Percentiles rank a stretch among this genome's conserved stretches.
Evolutionary conservation across 2,329 filamentous ascomycete genomes (phyloP).

Genomic region (Sporothrix curviconia): DNA sequence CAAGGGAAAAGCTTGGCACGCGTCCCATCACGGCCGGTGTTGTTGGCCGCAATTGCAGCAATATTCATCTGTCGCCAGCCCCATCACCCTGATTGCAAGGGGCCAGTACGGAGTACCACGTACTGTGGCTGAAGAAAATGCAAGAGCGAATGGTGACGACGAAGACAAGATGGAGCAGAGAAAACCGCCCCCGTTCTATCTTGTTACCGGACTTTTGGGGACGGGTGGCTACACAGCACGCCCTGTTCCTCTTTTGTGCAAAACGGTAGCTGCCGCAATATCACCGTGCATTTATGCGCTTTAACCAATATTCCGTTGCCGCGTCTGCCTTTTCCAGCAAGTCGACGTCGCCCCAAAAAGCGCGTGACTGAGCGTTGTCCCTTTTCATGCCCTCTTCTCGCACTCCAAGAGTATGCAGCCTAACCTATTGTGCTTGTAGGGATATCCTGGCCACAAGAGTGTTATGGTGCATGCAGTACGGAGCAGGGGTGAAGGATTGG

Average conservation of each 20-base stretch:
- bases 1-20: background rate
- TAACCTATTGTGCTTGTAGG: no score
- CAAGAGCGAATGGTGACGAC: background rate
- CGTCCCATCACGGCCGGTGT: background rate
- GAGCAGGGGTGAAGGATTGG: no score
- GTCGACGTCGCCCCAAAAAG: background rate
- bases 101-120: no score
- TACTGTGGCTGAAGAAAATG: background rate
- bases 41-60: background rate
- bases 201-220: background rate
- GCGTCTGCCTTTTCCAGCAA: background rate
- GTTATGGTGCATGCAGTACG: no score
- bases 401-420: no score
- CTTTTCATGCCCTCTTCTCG: no score
- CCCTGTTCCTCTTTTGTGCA: background rate
- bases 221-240: background rate
- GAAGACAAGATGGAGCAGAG: background rate
- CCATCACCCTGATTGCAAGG: no score
- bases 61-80: background rate
- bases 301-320: conserved; percentile 1
- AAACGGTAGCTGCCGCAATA: background rate
- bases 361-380: no score
- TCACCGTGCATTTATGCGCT: conserved; percentile 2
- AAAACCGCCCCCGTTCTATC: background rate
- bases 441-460: no score